Base-by-base conservation (phyloP, 2,329 filamentous ascomycete species). In the Pyrenochaeta sp. region DNA sequence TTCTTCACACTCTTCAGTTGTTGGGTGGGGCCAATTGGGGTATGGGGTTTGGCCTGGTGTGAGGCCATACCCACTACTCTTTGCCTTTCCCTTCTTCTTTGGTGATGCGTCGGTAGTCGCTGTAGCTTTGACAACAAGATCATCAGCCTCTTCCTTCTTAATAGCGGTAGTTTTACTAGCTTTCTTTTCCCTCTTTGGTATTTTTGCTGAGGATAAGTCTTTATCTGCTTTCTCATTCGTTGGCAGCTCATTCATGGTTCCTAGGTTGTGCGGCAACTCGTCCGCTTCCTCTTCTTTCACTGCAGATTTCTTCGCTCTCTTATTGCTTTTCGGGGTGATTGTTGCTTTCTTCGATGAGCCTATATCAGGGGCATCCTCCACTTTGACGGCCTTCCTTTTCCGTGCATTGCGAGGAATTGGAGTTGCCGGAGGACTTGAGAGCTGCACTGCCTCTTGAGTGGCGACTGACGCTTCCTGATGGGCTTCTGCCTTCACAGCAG, bases 1-100 rank as follows among this genome's bases (percentile, higher is more conserved):
- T 64, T 89, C 82, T 58, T 88, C 81, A 68, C 90, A 93, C 63
- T 91, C 86, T 45, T 87, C 84, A 0, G 81, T 66, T 0, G 88
- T 92, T 0, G 91, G 91, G 49, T 81, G 83, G 2, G 73, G 63
- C 72, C 85, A 89, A 51, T 88, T 80, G 0, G 90, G 89, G 60
- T 89, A 96, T 0, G 91, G 91, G 1, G 86, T 83, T 46, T 74
- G 56, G 20, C 80, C 80, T 11, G 78, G 78, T 9, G 75, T 81
- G 21, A 83, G 71, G 11, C 79, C 77, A 50, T 80, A 81, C 41
- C 74, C 72, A 37, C 67, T 73, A 45, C 71, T 74, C 56, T 81
- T 79, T 39, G 73, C 68, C 40, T 71, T 69, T 2, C 42, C 53
- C 40, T 64, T 67, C 47, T 72, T 75, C 52, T 76, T 75, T 0